Evolutionary conservation across 179 eudicot species (phyloP), one percentile per base, ranked within the genome.

Genomic region (Camellia oleifera): DNA sequence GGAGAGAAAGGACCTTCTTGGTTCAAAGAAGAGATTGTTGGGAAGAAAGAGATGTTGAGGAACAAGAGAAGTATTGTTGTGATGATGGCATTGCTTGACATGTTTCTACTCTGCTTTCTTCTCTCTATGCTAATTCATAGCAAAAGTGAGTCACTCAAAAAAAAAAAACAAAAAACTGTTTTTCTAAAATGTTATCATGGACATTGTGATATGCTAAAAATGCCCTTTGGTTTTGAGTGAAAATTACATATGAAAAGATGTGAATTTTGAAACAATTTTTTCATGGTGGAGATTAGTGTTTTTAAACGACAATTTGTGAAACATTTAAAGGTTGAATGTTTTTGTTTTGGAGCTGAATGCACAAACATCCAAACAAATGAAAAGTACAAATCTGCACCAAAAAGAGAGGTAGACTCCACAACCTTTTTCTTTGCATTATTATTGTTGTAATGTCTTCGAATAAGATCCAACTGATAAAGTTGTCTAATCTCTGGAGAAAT

Each of bases 1-100:
- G 82, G 65, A 89, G 63, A 75, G 69, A 15, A 74, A 58, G 69
- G 69, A 72, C 92, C 87, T 89, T 87, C 78, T 77, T 86, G 81
- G 82, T 74, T 81, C 57, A 81, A 26, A 77, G 81, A 77, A 71
- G 78, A 80, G 68, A 77, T 77, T 15, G 82, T 53, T 11, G 82
- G 83, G 15, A 63, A 76, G 2, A 80, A 53, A 42, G 81, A 76
- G 15, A 52, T 80, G 72, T 18, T 52, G 80, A 81, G 79, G 62
- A 84, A 61, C 79, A 84, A 81, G 67, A 76, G 78, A 61, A 66
- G 72, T 6, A 77, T 70, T 61, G 78, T 32, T 32, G 40, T 32
- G 40, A 32, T 80, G 20, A 77, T 65, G 66, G 14, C 71, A 54
- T 66, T 83, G 83, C 77, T 77, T 77, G 83, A 70, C 83, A 83